A percentile compares a stretch with the other conserved stretches of the same genome.
phyloP scores from a whole-genome alignment of 2,329 filamentous ascomycete species.

The Epichloe glyceriae region DNA sequence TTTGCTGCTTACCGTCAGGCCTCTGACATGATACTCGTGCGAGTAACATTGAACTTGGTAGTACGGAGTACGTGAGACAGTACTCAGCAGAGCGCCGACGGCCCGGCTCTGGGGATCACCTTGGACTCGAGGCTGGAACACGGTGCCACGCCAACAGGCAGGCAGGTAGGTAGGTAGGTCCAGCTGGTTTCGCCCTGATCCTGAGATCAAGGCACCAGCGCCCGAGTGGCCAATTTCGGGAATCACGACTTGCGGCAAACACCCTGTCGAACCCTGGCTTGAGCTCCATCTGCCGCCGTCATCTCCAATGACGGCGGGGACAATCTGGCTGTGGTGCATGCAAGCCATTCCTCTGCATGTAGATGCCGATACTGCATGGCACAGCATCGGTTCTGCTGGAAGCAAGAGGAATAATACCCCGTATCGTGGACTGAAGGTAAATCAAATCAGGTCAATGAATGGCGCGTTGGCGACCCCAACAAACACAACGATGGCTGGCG shows the following conservation, averaged over 20 bases:
- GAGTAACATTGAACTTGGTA: no score
- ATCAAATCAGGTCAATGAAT: no score
- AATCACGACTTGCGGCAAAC: background rate
- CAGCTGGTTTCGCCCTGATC: background rate
- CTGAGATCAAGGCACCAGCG: background rate
- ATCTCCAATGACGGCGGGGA: background rate
- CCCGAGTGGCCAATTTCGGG: constrained; percentile 4
- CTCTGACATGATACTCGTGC: no score
- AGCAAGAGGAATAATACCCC: no score
- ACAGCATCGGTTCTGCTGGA: background rate
- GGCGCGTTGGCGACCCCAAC: no score
- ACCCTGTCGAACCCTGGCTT: background rate
- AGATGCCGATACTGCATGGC: background rate
- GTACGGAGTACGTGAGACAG: no score
- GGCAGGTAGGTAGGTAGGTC: background rate
- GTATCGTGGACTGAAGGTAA: no score
- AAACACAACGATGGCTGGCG: no score
- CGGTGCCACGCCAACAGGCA: background rate
- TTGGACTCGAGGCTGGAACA: no score
- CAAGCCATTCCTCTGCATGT: background rate
- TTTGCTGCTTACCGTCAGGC: no score
- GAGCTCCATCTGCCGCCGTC: background rate
- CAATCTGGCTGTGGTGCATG: background rate
- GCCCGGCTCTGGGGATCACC: no score
- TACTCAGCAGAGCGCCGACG: no score